Conservation (phyloP, 2,329 filamentous ascomycete genomes). For the Apiospora hydei region DNA sequence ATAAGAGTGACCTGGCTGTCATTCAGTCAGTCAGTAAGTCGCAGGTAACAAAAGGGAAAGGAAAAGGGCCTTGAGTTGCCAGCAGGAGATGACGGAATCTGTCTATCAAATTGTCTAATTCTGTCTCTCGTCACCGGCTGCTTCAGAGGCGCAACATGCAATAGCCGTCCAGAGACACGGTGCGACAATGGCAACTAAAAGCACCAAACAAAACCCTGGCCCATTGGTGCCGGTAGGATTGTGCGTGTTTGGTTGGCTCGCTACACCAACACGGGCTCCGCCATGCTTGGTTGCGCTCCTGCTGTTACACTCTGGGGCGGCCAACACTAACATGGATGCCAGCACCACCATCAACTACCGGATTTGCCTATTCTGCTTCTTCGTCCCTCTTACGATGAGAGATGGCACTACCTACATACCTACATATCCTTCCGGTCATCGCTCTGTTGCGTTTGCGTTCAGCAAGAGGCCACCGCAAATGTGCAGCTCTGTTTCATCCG, state of each 20-base stretch:
- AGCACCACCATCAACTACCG: background rate
- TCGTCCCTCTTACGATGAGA: background rate
- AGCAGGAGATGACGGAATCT: background rate
- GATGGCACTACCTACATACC: background rate
- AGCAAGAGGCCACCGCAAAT: background rate
- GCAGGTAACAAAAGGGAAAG: background rate
- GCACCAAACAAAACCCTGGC: background rate
- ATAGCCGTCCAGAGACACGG: slow-evolving; percentile 13
- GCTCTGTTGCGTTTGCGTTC: background rate
- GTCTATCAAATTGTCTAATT: slow-evolving; percentile 1
- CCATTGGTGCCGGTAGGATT: slow-evolving; percentile 6
- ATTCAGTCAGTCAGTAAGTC: background rate
- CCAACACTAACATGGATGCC: slow-evolving; percentile 4
- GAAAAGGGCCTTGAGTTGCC: background rate
- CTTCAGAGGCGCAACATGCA: background rate
- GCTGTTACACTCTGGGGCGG: slow-evolving; percentile 15
- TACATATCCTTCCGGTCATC: background rate
- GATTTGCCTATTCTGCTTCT: background rate
- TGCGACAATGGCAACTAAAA: slow-evolving; percentile 20
- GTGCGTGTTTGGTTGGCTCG: background rate
- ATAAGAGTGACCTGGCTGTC: background rate
- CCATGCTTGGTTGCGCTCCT: slow-evolving; percentile 1
- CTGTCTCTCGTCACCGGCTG: slow-evolving; percentile 7
- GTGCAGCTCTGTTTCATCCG: background rate
- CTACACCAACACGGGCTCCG: background rate